Evolutionary conservation across 1,284 basidiomycete genomes (phyloP), one percentile per base, ranked within the genome.

Genomic region (Tilletia walkeri): DNA sequence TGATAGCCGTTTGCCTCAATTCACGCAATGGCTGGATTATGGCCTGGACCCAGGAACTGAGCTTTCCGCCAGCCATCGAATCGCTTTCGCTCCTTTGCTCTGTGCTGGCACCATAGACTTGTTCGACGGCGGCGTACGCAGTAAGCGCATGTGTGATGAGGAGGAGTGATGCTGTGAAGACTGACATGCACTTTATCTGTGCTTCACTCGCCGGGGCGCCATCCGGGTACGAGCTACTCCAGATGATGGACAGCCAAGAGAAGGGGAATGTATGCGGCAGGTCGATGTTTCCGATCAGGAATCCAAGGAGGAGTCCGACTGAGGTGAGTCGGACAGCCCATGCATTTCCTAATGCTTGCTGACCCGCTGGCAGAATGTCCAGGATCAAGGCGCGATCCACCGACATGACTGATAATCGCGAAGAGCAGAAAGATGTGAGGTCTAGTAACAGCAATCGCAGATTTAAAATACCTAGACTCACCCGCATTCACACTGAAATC

Each of bases 401-500:
- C 34, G 38, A 34, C 65, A 70, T 63, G 0, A 59, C 54, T 39
- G 47, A n/a, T 18, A 6, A 38, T 2, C 49, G 30, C 24, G 5
- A 14, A 65, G 54, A 30, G 6, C 24, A 34, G 6, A 14, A 56
- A 1, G 54, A 56, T 12, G 24, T 30, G 24, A 30, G 24, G 24
- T 30, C 10, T 30, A 6, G 24, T 12, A 56, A 2, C 4, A 12
- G 54, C 18, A 6, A 7, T 34, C 41, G 41, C 41, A n/a, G 20
- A 2, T 30, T 20, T 3, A 30, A 6, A 4, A 14, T 10, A n/a
- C 3, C 18, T 6, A 7, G 30, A 56, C 69, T 67, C 34, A 70
- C 69, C 50, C 47, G 90, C 93, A 81, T 98, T 98, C 74, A 98
- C 91, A 36, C 90, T 89, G 79, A 98, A 96, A 85, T 99, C 95